Evolutionary conservation across 345 rosid genomes (phyloP), one percentile per base, ranked within the genome.

Genomic region (Fremontodendron californicum): DNA sequence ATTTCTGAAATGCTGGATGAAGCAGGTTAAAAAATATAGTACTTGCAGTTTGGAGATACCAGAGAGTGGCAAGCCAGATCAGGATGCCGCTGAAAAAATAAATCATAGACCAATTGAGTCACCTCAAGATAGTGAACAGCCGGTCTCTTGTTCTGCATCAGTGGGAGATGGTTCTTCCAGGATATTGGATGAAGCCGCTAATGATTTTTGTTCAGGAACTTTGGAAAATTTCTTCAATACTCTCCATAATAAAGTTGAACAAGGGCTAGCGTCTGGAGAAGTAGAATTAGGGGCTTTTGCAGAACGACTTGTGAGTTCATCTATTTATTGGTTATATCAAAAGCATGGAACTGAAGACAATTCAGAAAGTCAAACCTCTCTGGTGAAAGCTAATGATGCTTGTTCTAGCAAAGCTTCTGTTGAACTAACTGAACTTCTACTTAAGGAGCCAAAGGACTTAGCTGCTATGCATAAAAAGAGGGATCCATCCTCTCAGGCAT

Each of bases 1-100:
- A 80, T 96, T 96, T 88, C 77, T 96, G 49, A 96, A 88, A 88
- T 96, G 97, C 82, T 96, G 98, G 98, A 86, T 90, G 86, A 93
- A 91, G 77, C 97, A 93, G 89, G 80, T 86, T 43, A 82, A 82
- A 77, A 90, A 86, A 81, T 77, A 87, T 73, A 75, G 75, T 71
- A 77, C 79, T 55, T 79, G 78, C 70, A 83, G 85, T 74, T 75
- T 81, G 67, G 58, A 62, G 43, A 65, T 71, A 40, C 79, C 61
- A 57, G 86, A 78, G 43, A 79, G 51, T 70, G 75, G 85, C 69
- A 43, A 65, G 83, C 81, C 74, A 33, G 57, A 43, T 42, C 71
- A 80, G 67, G 79, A 85, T 52, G 65, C 86, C 63, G 51, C 78
- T n/a, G 75, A 85, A 84, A 84, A 89, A 75, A 57, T 73, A 52